Conservation (phyloP, 441 rosid genomes). For the Bocquillonia castaneifolia region DNA sequence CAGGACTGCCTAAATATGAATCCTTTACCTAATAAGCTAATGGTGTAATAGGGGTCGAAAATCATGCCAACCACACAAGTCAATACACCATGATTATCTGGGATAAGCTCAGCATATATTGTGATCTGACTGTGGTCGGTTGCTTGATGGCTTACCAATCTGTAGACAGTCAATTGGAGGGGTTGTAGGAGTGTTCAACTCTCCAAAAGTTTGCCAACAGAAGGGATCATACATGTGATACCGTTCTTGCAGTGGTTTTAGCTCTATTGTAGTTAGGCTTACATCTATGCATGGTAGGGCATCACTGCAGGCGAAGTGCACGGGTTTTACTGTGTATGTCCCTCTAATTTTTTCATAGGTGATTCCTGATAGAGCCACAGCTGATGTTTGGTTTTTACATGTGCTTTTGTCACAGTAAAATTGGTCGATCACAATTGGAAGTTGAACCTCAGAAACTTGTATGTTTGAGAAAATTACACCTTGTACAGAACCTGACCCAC, state of each 20-base stretch:
- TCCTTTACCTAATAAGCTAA: slow-evolving; percentile 26
- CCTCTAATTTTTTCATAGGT: slow-evolving; percentile 74
- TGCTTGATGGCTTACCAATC: slow-evolving; percentile 65
- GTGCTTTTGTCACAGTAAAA: slow-evolving; percentile 74
- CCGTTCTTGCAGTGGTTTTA: slow-evolving; percentile 53
- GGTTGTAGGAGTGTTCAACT: slow-evolving; percentile 60
- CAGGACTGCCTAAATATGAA: slow-evolving; percentile 25
- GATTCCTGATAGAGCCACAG: slow-evolving; percentile 83
- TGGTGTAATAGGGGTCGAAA: slow-evolving; percentile 52
- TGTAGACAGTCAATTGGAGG: slow-evolving; percentile 79
- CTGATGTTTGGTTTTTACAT: slow-evolving; percentile 84
- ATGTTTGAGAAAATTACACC: slow-evolving; percentile 87
- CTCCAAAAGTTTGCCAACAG: slow-evolving; percentile 90
- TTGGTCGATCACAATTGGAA: slow-evolving; percentile 87
- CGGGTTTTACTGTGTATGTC: slow-evolving; percentile 78
- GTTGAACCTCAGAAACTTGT: slow-evolving; percentile 79
- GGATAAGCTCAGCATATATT: slow-evolving; percentile 51
- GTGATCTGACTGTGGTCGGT: slow-evolving; percentile 48
- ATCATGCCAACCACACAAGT: slow-evolving; percentile 45
- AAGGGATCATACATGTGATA: slow-evolving; percentile 61
- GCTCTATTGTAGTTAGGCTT: slow-evolving; percentile 54
- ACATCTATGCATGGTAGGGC: slow-evolving; percentile 69
- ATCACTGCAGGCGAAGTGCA: slow-evolving; percentile 92
- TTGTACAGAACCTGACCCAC: slow-evolving; percentile 82
- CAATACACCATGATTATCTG: slow-evolving; percentile 33